Evolutionary conservation across 352 stramenopile species (phyloP).

Genomic region (Phytophthora sp.): DNA sequence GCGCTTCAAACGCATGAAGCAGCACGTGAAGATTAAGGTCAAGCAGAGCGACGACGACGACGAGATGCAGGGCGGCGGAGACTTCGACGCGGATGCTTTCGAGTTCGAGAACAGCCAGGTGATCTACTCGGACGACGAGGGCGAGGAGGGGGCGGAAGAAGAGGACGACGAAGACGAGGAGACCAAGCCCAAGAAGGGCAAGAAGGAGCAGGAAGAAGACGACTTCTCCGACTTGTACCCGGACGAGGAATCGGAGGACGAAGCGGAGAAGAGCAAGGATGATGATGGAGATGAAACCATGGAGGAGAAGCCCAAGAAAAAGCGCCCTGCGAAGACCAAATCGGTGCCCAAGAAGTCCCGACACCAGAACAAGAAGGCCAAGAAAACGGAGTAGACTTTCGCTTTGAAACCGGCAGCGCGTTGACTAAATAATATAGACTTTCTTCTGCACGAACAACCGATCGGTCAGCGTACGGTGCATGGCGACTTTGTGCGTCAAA

Average conservation of each 20-base stretch:
- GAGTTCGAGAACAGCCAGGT: slow-evolving; percentile 85
- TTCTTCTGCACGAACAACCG: slow-evolving; percentile 2
- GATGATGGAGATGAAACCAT: slow-evolving; percentile 44
- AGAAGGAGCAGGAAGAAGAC: slow-evolving; percentile 36
- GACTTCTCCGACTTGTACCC: slow-evolving; percentile 75
- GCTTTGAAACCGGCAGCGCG: not conserved
- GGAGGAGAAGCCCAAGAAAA: slow-evolving; percentile 48
- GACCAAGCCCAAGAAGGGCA: slow-evolving; percentile 12
- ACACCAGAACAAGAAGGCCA: slow-evolving; percentile 34
- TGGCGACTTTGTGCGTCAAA: slow-evolving; percentile 29
- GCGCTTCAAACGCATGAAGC: slow-evolving; percentile 82
- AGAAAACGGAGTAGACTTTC: slow-evolving; percentile 23
- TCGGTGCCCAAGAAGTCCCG: slow-evolving; percentile 35
- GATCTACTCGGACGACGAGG: slow-evolving; percentile 51
- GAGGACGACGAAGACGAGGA: slow-evolving; percentile 24
- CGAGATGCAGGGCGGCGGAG: slow-evolving; percentile 23
- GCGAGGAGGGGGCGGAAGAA: slow-evolving; percentile 26
- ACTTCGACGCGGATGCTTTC: slow-evolving; percentile 83
- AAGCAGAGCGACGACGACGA: slow-evolving; percentile 42
- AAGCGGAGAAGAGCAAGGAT: slow-evolving; percentile 27
- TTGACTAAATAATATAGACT: slow-evolving; percentile 36
- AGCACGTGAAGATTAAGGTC: slow-evolving; percentile 64
- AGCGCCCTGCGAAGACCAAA: slow-evolving; percentile 39
- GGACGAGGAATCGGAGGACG: slow-evolving; percentile 52
- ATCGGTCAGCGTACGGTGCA: not conserved